These are phyloP conservation scores for Acanthamoeba healyi DNA, from an alignment of 208 protist genomes.

Conservation along the genomic window DNA sequence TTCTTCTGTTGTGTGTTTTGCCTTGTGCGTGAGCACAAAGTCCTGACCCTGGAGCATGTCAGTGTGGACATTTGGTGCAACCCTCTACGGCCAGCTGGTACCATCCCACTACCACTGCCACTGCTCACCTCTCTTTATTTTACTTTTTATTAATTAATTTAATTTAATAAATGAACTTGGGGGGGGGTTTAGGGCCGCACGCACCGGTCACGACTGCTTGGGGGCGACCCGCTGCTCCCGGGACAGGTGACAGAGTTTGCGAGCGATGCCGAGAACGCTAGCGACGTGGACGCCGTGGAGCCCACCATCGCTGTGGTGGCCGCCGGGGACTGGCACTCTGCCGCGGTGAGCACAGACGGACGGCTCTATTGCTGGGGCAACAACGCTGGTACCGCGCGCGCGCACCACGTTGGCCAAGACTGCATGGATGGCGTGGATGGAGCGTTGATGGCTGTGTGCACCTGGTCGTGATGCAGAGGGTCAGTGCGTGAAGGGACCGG, in stretches of 20 bases:
- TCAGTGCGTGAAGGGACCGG: background rate
- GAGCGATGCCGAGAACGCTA: background rate
- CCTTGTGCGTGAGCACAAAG: too few species aligned
- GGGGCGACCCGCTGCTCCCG: background rate
- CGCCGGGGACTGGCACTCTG: constrained; percentile 36
- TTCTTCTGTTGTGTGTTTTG: too few species aligned
- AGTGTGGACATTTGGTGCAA: background rate
- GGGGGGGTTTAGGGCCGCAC: background rate
- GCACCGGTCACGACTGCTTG: background rate
- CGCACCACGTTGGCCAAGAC: background rate
- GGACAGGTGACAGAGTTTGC: background rate
- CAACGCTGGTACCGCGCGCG: background rate
- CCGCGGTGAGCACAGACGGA: background rate
- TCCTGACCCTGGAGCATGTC: too few species aligned
- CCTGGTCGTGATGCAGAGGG: background rate
- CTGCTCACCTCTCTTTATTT: too few species aligned
- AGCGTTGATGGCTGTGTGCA: background rate
- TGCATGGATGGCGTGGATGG: too few species aligned
- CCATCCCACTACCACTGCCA: too few species aligned
- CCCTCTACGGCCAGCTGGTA: background rate
- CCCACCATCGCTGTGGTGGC: background rate
- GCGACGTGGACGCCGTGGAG: background rate
- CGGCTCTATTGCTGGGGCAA: constrained; percentile 34
- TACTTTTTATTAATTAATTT: background rate
- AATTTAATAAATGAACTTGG: background rate